Base-by-base conservation (phyloP, 495 filamentous ascomycete species). In the Aspergillus funiculosus region DNA sequence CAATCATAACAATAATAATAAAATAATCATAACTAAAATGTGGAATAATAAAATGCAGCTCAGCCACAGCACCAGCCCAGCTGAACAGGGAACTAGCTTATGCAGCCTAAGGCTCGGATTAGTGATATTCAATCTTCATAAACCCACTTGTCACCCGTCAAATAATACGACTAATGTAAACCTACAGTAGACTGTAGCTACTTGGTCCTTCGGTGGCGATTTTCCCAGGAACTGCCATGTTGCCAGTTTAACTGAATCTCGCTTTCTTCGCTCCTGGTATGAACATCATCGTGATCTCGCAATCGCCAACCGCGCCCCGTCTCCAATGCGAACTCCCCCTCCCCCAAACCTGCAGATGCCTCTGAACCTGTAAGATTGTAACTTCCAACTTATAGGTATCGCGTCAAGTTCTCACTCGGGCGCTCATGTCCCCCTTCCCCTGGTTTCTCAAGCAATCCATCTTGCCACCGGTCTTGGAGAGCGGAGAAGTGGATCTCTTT, bases 381-480 rank as follows among this genome's bases (percentile, higher is more conserved):
- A 35, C 37, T 24, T 20, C 28, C 31, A 34, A n/a, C 40, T 34
- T 34, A n/a, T n/a, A n/a, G n/a, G n/a, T n/a, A n/a, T n/a, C n/a
- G n/a, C n/a, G n/a, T n/a, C n/a, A n/a, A n/a, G n/a, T n/a, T n/a
- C n/a, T n/a, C n/a, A n/a, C n/a, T n/a, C n/a, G n/a, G n/a, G n/a
- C n/a, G 44, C 18, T 31, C 43, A 36, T 45, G 17, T 34, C 27
- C 18, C 14, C 17, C 9, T 38, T 7, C 2, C 14, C n/a, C 21
- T 25, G 14, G 2, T 26, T 38, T 34, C 15, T 14, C 9, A 6
- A n/a, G n/a, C n/a, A n/a, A 24, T 25, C 17, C 28, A 30, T 27
- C 29, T 58, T 34, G 55, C 55, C 55, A 58, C 55, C 32, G 15
- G 19, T 17, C 30, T 35, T 25, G 40, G 42, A 30, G 39, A 28